phyloP scores from a whole-genome alignment of 2,329 filamentous ascomycete species.

The Acrodontium crateriforme region DNA sequence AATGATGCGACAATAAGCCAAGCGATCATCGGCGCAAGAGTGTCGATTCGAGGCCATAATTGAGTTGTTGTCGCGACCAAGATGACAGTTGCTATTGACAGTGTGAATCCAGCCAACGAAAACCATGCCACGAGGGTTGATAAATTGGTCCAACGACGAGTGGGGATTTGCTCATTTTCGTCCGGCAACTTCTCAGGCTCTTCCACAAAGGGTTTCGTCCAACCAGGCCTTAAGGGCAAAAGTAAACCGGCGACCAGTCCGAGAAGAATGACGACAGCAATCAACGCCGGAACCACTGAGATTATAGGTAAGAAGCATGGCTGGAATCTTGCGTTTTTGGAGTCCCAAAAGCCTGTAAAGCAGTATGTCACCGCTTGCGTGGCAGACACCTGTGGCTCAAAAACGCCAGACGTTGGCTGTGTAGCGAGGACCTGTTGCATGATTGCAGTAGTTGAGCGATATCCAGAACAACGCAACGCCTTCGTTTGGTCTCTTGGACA shows the following conservation, averaged over 20 bases:
- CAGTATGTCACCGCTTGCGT: too few relatives aligned
- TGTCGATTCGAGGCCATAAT: conserved; percentile 3
- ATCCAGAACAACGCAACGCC: too few relatives aligned
- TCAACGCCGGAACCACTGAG: conserved; percentile 23
- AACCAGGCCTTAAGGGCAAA: conserved; percentile 30
- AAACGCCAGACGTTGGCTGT: too few relatives aligned
- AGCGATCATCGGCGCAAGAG: conserved; percentile 10
- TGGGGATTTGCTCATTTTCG: conserved; percentile 13
- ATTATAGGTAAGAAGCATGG: conserved; percentile 28
- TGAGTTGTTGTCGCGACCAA: too few relatives aligned
- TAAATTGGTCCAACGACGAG: conserved; percentile 13
- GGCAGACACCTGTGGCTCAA: too few relatives aligned
- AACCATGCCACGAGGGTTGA: conserved; percentile 10
- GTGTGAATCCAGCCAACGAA: conserved; percentile 7
- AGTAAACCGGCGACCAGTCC: conserved; percentile 21
- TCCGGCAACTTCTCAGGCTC: conserved; percentile 21
- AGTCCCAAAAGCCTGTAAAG: conserved; percentile 20
- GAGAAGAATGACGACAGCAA: conserved; percentile 26
- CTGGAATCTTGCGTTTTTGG: conserved; percentile 24
- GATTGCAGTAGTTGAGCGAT: too few relatives aligned
- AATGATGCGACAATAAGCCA: conserved; percentile 14
- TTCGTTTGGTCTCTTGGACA: too few relatives aligned
- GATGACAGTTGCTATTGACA: conserved; percentile 8
- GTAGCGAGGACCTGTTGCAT: too few relatives aligned
- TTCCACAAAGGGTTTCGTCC: conserved; percentile 39